Base-by-base conservation (phyloP, 2,329 filamentous ascomycete genomes). In the Diaporthe vexans region DNA sequence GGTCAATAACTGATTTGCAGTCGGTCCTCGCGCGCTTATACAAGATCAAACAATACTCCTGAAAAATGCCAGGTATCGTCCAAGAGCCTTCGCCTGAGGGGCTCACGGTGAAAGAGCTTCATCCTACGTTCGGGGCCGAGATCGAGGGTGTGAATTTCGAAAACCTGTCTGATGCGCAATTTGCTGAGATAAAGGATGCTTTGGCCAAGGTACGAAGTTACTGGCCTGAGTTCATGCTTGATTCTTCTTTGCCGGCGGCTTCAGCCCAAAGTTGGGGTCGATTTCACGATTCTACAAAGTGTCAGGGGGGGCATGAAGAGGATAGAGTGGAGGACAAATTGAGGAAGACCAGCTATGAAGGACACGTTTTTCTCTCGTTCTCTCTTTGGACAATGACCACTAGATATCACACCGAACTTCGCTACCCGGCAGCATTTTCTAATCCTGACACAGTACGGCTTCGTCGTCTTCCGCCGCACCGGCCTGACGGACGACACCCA, bases 401-500 rank as follows among this genome's bases (percentile, higher is more conserved):
- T 19, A 1, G 17, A 37, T 17, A 52, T 26, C 63, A 40, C 15
- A 21, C 8, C 33, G 10, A 33, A 33, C 15, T 40, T 54, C n/a
- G 4, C 46, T 21, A 8, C 33, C 15, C 13, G 11, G 17, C 33
- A 68, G 1, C 9, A 54, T 3, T 52, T 4, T 68, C 72, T 26
- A 26, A 29, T 48, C 29, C 35, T 21, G 24, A n/a, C 54, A 2
- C 58, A 73, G 75, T 73, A 74, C 76, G 89, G 88, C 29, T 85
- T 90, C 26, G 81, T 85, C 51, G 85, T 89, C 26, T 86, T 90
- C 78, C 87, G 88, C 52, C 78, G 84, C 19, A 88, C 89, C 1
- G 81, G 82, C 19, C 81, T 91, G 13, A 83, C 85, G 72, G 89
- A 91, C 78, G 83, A 82, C 9, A 75, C 81, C 2, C 90, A 91